Evolutionary conservation across 1,284 basidiomycete species (phyloP).

Genomic region (Hymenochaete sp.): DNA sequence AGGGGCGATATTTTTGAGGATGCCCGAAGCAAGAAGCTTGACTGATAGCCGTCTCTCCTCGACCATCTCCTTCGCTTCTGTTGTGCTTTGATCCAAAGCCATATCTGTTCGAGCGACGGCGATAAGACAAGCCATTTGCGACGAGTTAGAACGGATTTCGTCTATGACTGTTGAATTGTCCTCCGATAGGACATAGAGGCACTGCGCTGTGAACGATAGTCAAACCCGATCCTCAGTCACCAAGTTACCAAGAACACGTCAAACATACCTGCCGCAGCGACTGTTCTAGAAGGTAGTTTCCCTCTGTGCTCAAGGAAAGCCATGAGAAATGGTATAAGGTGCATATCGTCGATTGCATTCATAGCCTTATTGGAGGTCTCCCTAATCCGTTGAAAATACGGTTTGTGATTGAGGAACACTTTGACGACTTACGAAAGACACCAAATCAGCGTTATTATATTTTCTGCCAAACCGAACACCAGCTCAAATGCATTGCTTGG

Average conservation of each 20-base stretch:
- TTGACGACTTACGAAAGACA: constrained; percentile 71
- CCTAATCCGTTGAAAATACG: constrained; percentile 38
- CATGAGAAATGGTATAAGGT: constrained; percentile 72
- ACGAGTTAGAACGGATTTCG: constrained; percentile 51
- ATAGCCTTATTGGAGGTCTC: constrained; percentile 90
- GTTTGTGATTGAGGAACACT: background rate
- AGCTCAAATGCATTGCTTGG: constrained; percentile 65
- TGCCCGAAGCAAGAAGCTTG: constrained; percentile 70
- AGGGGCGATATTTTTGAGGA: constrained; percentile 67
- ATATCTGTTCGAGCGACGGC: constrained; percentile 37
- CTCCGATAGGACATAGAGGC: constrained; percentile 83
- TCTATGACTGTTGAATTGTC: constrained; percentile 68
- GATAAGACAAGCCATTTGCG: constrained; percentile 64
- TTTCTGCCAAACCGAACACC: constrained; percentile 82
- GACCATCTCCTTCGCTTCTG: constrained; percentile 28
- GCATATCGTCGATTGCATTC: constrained; percentile 73
- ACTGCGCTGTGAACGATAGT: constrained; percentile 53
- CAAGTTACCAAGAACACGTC: constrained; percentile 7
- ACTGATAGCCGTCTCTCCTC: constrained; percentile 49
- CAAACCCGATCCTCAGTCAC: constrained; percentile 1
- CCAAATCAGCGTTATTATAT: constrained; percentile 86
- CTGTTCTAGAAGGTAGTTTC: constrained; percentile 58
- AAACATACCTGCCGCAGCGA: constrained; percentile 65
- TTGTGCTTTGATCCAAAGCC: constrained; percentile 16
- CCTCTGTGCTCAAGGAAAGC: constrained; percentile 68